Evolutionary conservation across 2,329 filamentous ascomycete genomes (phyloP), one percentile per base, ranked within the genome.

Genomic region (Rasamsonia emersonii): DNA sequence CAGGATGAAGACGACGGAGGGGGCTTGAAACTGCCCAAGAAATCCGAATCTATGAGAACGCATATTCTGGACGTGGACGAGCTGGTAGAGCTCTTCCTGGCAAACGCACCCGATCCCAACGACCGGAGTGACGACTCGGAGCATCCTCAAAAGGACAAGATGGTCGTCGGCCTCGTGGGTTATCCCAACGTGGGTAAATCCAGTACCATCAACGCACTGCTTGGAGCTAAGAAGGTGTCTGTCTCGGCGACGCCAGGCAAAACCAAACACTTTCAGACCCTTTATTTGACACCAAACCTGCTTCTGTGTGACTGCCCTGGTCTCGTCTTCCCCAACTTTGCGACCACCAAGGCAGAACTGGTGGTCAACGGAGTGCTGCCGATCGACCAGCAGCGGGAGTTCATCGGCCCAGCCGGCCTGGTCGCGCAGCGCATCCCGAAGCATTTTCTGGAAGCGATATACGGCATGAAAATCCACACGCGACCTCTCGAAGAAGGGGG

Each of bases 101-200:
- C 77, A 45, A 80, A 93, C 55, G 75, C 79, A 2, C 78, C 77
- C 3, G 64, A 73, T 26, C 68, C 76, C 5, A 37, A 49, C 4
- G 43, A 45, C 10, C 39, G 48, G 9, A 56, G 67, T 34, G 58
- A 64, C 5, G 62, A 68, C 34, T 56, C 67, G 1, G 65, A 70
- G 16, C 47, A 56, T 25, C 56, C 63, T 9, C 21, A 42, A 23
- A 67, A 64, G 37, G 62, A 69, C 33, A 95, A 93, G 59, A 80
- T 88, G 4, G 79, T 86, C 43, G 91, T 98, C 45, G 91, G 91
- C 47, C 70, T 98, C 13, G 91, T 98, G 21, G 91, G 91, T 37
- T 98, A 98, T 62, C 91, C 91, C 51, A 98, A 98, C 65, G 91
- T 98, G 42, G 91, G 91, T 64, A 98, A 98, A 65, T 98, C 93